Evolutionary conservation across 176 grass and related monocot genomes (phyloP).

Genomic region (Oryza longistaminata): DNA sequence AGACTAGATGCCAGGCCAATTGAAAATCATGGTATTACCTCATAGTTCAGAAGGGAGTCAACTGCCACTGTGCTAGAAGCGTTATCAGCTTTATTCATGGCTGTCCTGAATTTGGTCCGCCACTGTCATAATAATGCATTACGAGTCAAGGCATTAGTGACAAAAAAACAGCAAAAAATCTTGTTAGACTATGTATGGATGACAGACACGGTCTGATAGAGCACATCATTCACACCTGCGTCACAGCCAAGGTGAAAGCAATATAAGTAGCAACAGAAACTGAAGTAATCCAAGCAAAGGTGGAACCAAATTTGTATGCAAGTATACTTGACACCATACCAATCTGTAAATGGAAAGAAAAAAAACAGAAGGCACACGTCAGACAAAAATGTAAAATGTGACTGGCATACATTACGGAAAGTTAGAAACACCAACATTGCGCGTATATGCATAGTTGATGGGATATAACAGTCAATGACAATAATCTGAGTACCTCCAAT

Average conservation of each 20-base stretch:
- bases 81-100: slow-evolving; percentile 99
- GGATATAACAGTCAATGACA: not conserved
- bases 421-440: slow-evolving; percentile 4
- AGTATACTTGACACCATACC: slow-evolving; percentile 95
- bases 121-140: slow-evolving; percentile 58
- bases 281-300: slow-evolving; percentile 99
- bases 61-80: slow-evolving; percentile 89
- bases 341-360: slow-evolving; percentile 63
- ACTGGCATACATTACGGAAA: slow-evolving; percentile 24
- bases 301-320: slow-evolving; percentile 89
- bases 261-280: slow-evolving; percentile 89
- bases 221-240: slow-evolving; percentile 63
- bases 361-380: slow-evolving; percentile 21
- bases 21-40: slow-evolving; percentile 60
- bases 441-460: slow-evolving; percentile 7
- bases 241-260: slow-evolving; percentile 92
- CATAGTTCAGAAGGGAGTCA: slow-evolving; percentile 95
- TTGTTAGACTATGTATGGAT: not conserved
- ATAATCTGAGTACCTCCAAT: slow-evolving; percentile 71
- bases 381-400: slow-evolving; percentile 18
- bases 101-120: slow-evolving; percentile 88
- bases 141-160: slow-evolving; percentile 15
- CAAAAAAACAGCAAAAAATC: not conserved
- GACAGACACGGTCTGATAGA: not conserved
- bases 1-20: slow-evolving; percentile 10